phyloP scores from a whole-genome alignment of 2,329 filamentous ascomycete genomes.

The Verticillium klebahnii region DNA sequence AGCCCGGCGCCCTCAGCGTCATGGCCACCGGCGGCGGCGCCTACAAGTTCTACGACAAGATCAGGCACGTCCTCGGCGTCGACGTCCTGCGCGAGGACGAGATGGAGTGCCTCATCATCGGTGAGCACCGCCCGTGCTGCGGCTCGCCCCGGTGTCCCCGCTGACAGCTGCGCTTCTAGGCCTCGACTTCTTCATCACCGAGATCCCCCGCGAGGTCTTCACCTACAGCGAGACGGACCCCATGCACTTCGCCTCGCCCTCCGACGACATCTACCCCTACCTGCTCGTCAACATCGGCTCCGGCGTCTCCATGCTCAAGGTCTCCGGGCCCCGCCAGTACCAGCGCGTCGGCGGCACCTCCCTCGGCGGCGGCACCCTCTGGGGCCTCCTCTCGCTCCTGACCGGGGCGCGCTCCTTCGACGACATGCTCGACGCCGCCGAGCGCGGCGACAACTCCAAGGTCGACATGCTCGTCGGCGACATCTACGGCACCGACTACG shows the following conservation, averaged over 20 bases:
- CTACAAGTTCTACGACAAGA: constrained; percentile 93
- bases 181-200: constrained; percentile 97
- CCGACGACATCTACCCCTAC: constrained; percentile 87
- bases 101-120: constrained; percentile 97
- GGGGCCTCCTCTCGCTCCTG: constrained; percentile 86
- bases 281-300: constrained; percentile 97
- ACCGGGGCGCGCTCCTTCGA: constrained; percentile 96
- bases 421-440: constrained; percentile 91
- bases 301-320: constrained; percentile 95
- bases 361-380: constrained; percentile 93
- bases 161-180: constrained; percentile 33
- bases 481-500: constrained; percentile 94
- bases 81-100: constrained; percentile 92
- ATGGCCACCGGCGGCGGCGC: constrained; percentile 96
- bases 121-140: constrained; percentile 31
- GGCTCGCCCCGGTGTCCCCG: constrained; percentile 17
- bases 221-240: constrained; percentile 89
- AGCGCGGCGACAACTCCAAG: constrained; percentile 82
- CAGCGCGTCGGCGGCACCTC: constrained; percentile 93
- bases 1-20: constrained; percentile 71
- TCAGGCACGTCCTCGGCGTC: constrained; percentile 76
- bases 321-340: constrained; percentile 81
- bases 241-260: constrained; percentile 79
- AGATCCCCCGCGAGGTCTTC: constrained; percentile 95
- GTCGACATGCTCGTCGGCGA: constrained; percentile 98